phyloP scores from a whole-genome alignment of 164 flowering plant genomes.

The Aristolochia fimbriata region DNA sequence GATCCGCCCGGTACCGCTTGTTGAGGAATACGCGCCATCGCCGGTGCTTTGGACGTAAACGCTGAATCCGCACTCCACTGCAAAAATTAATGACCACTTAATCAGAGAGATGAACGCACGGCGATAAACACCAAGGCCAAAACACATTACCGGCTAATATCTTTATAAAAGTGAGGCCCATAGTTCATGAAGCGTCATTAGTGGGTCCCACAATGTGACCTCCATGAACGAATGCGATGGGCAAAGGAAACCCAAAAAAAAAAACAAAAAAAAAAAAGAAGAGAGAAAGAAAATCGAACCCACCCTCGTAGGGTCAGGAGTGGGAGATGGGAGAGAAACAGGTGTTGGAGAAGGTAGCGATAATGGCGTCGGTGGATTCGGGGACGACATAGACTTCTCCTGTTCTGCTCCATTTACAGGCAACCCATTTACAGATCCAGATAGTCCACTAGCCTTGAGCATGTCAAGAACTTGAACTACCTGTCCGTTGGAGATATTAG shows the following conservation, averaged over 20 bases:
- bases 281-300: constrained; percentile 18
- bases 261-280: not conserved
- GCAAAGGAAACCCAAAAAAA: constrained; percentile 4
- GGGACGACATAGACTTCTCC: constrained; percentile 62
- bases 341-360: constrained; percentile 1
- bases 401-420: constrained; percentile 20
- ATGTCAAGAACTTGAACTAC: constrained; percentile 73
- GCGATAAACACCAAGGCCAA: too few species aligned
- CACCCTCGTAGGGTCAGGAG: constrained; percentile 81
- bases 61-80: constrained; percentile 40
- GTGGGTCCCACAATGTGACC: too few species aligned
- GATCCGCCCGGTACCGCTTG: too few species aligned
- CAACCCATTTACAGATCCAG: constrained; percentile 21
- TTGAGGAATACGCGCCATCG: too few species aligned
- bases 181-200: too few species aligned
- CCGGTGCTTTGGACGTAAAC: not conserved
- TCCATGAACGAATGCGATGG: not conserved
- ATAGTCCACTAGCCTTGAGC: constrained; percentile 50
- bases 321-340: constrained; percentile 55
- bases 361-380: constrained; percentile 35
- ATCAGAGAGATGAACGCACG: not conserved
- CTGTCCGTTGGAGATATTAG: constrained; percentile 44
- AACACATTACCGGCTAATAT: too few species aligned
- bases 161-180: too few species aligned
- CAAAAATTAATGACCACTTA: constrained; percentile 19